Evolutionary conservation across 176 grass and related monocot species (phyloP).

Genomic region (Eragrostis curvula): DNA sequence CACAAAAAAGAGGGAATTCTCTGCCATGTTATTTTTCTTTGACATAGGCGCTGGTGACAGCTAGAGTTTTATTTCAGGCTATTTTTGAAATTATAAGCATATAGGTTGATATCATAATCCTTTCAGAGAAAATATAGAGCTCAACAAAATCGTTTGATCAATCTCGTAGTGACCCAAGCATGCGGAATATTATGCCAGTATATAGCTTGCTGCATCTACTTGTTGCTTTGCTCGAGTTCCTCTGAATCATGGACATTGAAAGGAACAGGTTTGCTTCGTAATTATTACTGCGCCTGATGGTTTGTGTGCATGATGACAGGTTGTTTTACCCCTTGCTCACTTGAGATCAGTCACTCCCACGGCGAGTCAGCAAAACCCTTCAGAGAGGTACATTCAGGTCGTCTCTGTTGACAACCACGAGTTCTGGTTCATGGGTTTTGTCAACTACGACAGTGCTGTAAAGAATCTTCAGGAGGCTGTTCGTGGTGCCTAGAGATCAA

Average conservation of each 20-base stretch:
- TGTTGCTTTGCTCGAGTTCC: neutral
- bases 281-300: neutral
- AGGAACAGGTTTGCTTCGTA: neutral
- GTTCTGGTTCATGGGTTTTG: conserved; percentile 68
- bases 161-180: neutral
- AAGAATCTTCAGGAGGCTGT: conserved; percentile 54
- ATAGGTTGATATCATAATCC: neutral
- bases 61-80: neutral
- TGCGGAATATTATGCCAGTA: neutral
- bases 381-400: conserved; percentile 62
- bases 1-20: neutral
- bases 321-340: conserved; percentile 48
- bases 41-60: neutral
- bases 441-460: conserved; percentile 55
- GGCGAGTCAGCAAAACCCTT: conserved; percentile 45
- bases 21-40: neutral
- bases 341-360: conserved; percentile 55
- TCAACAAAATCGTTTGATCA: neutral
- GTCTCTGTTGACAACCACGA: conserved; percentile 52
- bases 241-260: neutral
- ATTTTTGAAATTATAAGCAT: neutral
- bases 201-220: neutral
- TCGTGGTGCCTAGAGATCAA: conserved; percentile 24
- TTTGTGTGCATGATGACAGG: conserved; percentile 22
- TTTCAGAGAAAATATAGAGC: neutral